Evolutionary conservation across 1,284 basidiomycete genomes (phyloP).

Genomic region (Rhizoctonia solani): DNA sequence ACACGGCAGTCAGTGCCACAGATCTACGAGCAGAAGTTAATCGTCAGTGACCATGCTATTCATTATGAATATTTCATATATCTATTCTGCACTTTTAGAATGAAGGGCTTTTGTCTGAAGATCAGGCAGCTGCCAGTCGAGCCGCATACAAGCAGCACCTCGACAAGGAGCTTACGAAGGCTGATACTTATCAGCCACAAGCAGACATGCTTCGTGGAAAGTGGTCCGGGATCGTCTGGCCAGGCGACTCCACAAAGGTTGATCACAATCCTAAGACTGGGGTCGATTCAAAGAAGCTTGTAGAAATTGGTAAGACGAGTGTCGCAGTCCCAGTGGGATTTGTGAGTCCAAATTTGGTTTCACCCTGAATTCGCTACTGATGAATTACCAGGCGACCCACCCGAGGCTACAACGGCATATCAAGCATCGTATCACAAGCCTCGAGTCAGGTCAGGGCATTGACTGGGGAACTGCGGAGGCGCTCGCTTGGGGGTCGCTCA

Average conservation of each 20-base stretch:
- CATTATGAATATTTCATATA: conserved; percentile 5
- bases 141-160: conserved; percentile 62
- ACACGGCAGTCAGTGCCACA: conserved; percentile 76
- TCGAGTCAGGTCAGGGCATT: conserved; percentile 71
- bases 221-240: conserved; percentile 78
- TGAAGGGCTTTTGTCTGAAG: conserved; percentile 58
- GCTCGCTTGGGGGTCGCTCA: conserved; percentile 21
- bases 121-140: conserved; percentile 58
- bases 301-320: conserved; percentile 67
- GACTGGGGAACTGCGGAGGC: conserved; percentile 89
- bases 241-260: conserved; percentile 56
- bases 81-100: conserved; percentile 48
- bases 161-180: conserved; percentile 59
- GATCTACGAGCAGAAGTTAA: conserved; percentile 77
- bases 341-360: conserved; percentile 53
- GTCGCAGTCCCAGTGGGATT: conserved; percentile 74
- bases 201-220: conserved; percentile 62
- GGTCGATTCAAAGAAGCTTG: conserved; percentile 56
- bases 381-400: conserved; percentile 66
- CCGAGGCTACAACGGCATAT: conserved; percentile 78
- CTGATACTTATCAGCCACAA: conserved; percentile 55
- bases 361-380: not conserved
- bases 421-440: conserved; percentile 69
- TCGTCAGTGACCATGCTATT: conserved; percentile 54
- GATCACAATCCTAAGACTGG: conserved; percentile 69